These are phyloP conservation scores for Pichia sp. DNA, from an alignment of 1,139 yeast species.

Conservation along the genomic window DNA sequence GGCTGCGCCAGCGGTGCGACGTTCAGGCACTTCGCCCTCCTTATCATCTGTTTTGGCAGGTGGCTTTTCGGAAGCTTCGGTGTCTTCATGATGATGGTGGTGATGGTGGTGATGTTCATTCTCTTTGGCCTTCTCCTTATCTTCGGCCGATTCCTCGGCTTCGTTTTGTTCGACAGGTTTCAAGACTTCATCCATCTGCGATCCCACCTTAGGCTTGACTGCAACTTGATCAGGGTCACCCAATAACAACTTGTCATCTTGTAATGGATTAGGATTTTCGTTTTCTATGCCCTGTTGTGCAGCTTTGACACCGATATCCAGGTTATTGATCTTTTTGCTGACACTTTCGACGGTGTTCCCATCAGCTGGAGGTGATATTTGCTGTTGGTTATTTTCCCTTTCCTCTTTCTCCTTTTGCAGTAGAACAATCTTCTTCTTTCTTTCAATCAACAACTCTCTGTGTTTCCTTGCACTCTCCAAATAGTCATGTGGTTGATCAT, in stretches of 20 bases:
- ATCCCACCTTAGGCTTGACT: conserved; percentile 18
- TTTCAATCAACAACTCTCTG: conserved; percentile 38
- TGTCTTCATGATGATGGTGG: conserved; percentile 6
- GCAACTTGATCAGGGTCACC: conserved; percentile 27
- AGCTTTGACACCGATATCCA: neutral
- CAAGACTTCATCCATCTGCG: neutral
- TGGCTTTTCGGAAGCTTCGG: neutral
- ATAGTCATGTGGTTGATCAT: conserved; percentile 42
- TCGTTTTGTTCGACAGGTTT: neutral
- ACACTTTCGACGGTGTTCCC: neutral
- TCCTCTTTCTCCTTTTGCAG: conserved; percentile 23
- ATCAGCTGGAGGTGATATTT: neutral
- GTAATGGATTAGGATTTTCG: conserved; percentile 6
- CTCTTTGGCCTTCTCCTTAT: neutral
- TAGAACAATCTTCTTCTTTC: conserved; percentile 35
- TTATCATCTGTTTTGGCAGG: neutral
- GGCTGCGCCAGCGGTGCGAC: conserved; percentile 28
- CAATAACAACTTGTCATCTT: conserved; percentile 16
- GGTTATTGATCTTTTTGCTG: neutral
- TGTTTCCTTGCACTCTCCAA: conserved; percentile 47
- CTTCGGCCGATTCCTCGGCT: neutral
- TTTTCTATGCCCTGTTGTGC: neutral
- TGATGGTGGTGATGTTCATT: conserved; percentile 16
- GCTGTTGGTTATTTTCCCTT: conserved; percentile 6
- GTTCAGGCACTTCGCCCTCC: conserved; percentile 29